Percentiles rank a stretch among this genome's conserved stretches.
Evolutionary conservation across 2,329 filamentous ascomycete species (phyloP).

Genomic region (Ceratocystis ficicola): DNA sequence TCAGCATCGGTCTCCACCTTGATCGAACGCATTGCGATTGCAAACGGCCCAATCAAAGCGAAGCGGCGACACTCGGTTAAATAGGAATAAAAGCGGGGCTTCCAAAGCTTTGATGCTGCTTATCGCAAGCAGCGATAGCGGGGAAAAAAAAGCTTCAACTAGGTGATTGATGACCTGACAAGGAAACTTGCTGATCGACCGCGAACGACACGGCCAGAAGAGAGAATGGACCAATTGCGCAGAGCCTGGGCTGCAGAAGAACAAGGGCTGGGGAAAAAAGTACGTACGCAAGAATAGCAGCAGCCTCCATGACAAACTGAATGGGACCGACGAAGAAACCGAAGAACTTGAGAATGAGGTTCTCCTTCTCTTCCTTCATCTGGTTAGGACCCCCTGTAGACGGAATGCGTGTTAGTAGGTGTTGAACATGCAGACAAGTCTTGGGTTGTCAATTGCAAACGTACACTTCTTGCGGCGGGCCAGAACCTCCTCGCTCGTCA

Average conservation of each 20-base stretch:
- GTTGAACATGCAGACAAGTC: neutral
- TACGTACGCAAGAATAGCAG: conserved; percentile 69
- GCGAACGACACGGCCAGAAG: neutral
- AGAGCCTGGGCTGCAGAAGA: neutral
- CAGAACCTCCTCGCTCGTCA: conserved; percentile 58
- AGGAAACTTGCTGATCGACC: conserved; percentile 5
- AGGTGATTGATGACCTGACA: neutral
- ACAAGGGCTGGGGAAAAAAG: conserved; percentile 39
- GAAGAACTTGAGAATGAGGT: conserved; percentile 68
- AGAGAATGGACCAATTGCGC: neutral
- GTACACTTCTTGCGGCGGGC: conserved; percentile 50
- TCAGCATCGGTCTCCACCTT: neutral
- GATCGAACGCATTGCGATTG: neutral
- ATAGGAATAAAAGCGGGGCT: neutral
- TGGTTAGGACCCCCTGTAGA: conserved; percentile 55
- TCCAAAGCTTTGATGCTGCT: neutral
- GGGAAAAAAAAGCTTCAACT: neutral
- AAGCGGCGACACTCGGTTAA: conserved; percentile 13
- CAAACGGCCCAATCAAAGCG: conserved; percentile 8
- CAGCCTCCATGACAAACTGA: conserved; percentile 86
- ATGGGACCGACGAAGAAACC: conserved; percentile 79
- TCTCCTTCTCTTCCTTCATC: conserved; percentile 87
- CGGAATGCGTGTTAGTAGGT: conserved; percentile 31
- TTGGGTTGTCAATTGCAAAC: conserved; percentile 29
- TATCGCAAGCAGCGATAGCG: neutral